Conservation (phyloP, 768 basidiomycete species). For the Hemileccinum impolitum region DNA sequence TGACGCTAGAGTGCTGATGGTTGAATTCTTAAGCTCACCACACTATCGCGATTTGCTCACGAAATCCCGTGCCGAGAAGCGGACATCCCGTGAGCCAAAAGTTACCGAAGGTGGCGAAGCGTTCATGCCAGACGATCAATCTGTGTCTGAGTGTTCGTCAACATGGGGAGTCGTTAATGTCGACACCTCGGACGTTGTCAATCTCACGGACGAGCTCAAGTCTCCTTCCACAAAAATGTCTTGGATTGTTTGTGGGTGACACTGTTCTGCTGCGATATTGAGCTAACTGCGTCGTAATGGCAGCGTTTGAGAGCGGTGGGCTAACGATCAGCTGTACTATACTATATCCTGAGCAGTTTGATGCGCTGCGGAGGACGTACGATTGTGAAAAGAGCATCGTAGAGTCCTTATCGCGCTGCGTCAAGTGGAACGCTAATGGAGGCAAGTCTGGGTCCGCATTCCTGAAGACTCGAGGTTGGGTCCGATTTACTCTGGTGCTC, state of each 20-base stretch:
- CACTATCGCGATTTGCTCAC: constrained; percentile 79
- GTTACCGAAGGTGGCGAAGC: constrained; percentile 69
- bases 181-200: constrained; percentile 58
- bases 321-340: constrained; percentile 91
- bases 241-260: constrained; percentile 71
- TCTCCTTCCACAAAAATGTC: constrained; percentile 76
- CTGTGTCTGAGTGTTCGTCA: constrained; percentile 77
- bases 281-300: constrained; percentile 4
- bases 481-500: not conserved
- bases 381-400: constrained; percentile 94
- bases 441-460: constrained; percentile 98
- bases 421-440: constrained; percentile 94
- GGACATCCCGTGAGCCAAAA: constrained; percentile 54
- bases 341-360: constrained; percentile 96
- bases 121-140: constrained; percentile 91
- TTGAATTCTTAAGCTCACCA: constrained; percentile 52
- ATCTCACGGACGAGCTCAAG: constrained; percentile 74
- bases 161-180: constrained; percentile 93
- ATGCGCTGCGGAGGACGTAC: constrained; percentile 86
- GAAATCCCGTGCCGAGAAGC: constrained; percentile 75
- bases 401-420: constrained; percentile 88
- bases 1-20: constrained; percentile 5
- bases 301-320: constrained; percentile 88
- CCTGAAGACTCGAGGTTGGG: constrained; percentile 85
- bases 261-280: not conserved